These are phyloP conservation scores for Aspergillus puulaauensis DNA, from an alignment of 2,329 filamentous ascomycete genomes.

Conservation along the genomic window DNA sequence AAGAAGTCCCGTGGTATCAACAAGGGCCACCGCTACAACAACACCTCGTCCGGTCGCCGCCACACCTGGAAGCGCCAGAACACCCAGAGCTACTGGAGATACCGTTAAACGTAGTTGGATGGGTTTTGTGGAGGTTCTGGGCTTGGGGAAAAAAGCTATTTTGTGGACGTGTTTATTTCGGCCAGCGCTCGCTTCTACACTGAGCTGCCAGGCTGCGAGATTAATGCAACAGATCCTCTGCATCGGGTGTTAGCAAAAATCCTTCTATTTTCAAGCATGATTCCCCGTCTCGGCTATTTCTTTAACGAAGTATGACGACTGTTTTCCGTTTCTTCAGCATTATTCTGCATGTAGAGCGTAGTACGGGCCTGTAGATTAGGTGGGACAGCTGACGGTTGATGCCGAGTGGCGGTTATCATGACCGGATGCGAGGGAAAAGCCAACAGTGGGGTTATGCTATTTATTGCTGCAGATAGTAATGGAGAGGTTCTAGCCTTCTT, in stretches of 20 bases:
- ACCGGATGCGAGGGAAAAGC: background rate
- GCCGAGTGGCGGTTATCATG: background rate
- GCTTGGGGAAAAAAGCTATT: constrained; percentile 30
- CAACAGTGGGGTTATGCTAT: background rate
- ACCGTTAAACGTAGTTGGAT: constrained; percentile 64
- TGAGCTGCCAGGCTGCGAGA: constrained; percentile 30
- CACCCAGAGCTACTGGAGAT: constrained; percentile 98
- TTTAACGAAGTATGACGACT: constrained; percentile 41
- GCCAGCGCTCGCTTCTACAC: constrained; percentile 31
- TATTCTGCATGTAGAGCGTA: constrained; percentile 1
- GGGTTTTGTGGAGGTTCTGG: constrained; percentile 28
- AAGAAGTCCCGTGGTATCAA: constrained; percentile 99
- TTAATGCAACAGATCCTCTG: constrained; percentile 37
- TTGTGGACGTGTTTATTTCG: constrained; percentile 37
- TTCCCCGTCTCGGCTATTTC: constrained; percentile 29
- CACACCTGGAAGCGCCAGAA: constrained; percentile 99
- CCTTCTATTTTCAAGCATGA: constrained; percentile 29
- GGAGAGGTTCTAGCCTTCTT: background rate
- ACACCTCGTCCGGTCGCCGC: constrained; percentile 93
- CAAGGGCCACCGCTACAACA: constrained; percentile 99
- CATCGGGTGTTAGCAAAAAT: constrained; percentile 41
- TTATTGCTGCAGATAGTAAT: background rate
- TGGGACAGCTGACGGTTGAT: background rate
- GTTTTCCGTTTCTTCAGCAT: constrained; percentile 26
- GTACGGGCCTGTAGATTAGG: background rate